Evolutionary conservation across 1,284 basidiomycete genomes (phyloP), one percentile per base, ranked within the genome.

Genomic region (Pascua sp.): DNA sequence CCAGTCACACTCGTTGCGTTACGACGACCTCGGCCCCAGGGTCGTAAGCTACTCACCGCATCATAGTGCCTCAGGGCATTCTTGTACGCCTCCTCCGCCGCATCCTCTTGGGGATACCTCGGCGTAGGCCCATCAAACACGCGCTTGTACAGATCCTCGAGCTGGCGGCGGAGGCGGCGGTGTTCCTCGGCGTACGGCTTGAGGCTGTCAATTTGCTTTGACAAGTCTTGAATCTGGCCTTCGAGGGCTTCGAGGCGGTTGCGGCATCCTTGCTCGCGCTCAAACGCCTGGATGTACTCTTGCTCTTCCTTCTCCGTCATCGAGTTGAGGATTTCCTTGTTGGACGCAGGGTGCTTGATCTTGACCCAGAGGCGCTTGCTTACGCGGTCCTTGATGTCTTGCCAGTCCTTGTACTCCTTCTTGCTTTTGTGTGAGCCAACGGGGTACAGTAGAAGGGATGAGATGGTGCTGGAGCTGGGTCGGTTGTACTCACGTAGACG

Each of bases 261-360:
- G 36, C 60, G 41, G 37, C 52, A 55, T 43, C 50, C 55, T 42
- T 64, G 54, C 47, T 66, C 63, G 18, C 57, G 47, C 13, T 47
- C 49, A 16, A 69, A 51, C n/a, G 57, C 65, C 4, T 60, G 60
- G 32, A 65, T 24, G 44, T 69, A 67, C 45, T 66, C 62, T 17
- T 53, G 53, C 56, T 67, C 62, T 53, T 65, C 66, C 50, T 64
- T 64, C 36, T 60, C 51, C 52, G 63, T 63, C 49, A 57, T 60
- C 44, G 46, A 47, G 10, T 43, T 16, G 8, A 67, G 55, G 4
- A 18, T 43, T 40, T 60, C 49, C 18, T 47, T 51, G 32, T 51
- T 45, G 12, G 49, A 36, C 11, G 39, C 49, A 0, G 65, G 65
- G 50, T 64, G 60, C 37, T 55, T 58, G 51, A 66, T 53, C 47